These are phyloP conservation scores for Pseudogymnoascus sp. DNA, from an alignment of 2,329 filamentous ascomycete species.

Conservation along the genomic window DNA sequence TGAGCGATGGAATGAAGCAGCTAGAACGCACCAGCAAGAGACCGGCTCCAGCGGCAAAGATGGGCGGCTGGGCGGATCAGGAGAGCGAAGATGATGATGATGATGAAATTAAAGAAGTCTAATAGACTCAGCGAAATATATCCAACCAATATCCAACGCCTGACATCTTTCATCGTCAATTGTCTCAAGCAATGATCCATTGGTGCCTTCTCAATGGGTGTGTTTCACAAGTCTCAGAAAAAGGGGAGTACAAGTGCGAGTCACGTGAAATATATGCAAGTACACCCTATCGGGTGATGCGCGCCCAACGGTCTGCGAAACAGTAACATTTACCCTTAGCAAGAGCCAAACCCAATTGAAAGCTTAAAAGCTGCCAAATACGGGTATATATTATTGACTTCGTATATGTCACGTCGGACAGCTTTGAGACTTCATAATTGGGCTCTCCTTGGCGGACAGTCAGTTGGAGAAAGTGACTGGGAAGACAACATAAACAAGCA, in stretches of 20 bases:
- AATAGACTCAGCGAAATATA: constrained; percentile 13
- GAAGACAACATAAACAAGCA: neutral
- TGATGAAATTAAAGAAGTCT: constrained; percentile 30
- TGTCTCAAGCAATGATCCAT: neutral
- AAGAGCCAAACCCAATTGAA: neutral
- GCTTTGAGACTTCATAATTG: constrained; percentile 2
- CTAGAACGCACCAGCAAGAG: constrained; percentile 15
- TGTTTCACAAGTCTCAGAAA: constrained; percentile 9
- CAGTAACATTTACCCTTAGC: neutral
- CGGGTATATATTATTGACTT: neutral
- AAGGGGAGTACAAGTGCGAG: neutral
- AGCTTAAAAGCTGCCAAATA: neutral
- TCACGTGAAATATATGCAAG: neutral
- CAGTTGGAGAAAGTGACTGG: neutral
- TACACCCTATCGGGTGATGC: neutral
- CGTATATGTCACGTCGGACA: neutral
- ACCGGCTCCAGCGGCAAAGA: constrained; percentile 14
- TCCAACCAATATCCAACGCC: neutral
- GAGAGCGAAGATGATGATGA: constrained; percentile 25
- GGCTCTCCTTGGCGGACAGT: neutral
- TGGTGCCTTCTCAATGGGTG: neutral
- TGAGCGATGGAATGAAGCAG: constrained; percentile 24
- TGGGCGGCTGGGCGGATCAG: constrained; percentile 13
- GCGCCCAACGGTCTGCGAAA: neutral
- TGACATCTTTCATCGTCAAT: neutral